Base-by-base conservation (phyloP, 805 yeast genomes). In the Candida multigemmis region DNA sequence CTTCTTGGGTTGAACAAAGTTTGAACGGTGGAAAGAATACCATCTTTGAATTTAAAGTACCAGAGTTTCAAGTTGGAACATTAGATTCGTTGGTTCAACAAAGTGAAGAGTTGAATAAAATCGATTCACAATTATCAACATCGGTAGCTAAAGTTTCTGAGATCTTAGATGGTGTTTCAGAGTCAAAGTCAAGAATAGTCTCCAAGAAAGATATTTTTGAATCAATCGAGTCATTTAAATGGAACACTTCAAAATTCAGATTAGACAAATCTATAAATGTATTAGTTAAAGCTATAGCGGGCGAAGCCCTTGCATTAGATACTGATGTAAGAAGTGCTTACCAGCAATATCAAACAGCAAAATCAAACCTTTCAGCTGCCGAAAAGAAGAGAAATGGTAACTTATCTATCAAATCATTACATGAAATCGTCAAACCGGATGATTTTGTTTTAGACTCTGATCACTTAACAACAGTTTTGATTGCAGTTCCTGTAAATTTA, bases 361-460 rank as follows among this genome's bases (percentile, higher is more conserved):
- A 78, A 56, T 74, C 93, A 23, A 82, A 77, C 48, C 66, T 86
- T 34, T 68, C 77, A 25, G 86, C 95, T 8, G 89, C 94, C 7
- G 94, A 89, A 54, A 74, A 96, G 46, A 87, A 87, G 58, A 81
- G 80, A 53, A 79, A 83, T 20, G 99, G 99, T 32, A 96, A 91
- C 51, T 67, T 91, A 38, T 78, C 95, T 3, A 87, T 89, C 30
- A 77, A 83, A 51, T 82, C 96, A 3, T 65, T 91, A 35, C 96
- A 89, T 49, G 91, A 84, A 45, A 70, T 89, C 30, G 96, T 91
- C 27, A 71, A 71, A 27, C 79, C 85, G 7, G 74, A 75, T 27
- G 85, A 91, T 45, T 83, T 91, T 50, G 87, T 91, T 10, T 62
- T 81, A 38, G 73, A 75, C 41, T 81, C 94, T 5, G 97, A 89